These are phyloP conservation scores for Microstegium vimineum DNA, from an alignment of 176 grass and related monocot species.

Conservation along the genomic window DNA sequence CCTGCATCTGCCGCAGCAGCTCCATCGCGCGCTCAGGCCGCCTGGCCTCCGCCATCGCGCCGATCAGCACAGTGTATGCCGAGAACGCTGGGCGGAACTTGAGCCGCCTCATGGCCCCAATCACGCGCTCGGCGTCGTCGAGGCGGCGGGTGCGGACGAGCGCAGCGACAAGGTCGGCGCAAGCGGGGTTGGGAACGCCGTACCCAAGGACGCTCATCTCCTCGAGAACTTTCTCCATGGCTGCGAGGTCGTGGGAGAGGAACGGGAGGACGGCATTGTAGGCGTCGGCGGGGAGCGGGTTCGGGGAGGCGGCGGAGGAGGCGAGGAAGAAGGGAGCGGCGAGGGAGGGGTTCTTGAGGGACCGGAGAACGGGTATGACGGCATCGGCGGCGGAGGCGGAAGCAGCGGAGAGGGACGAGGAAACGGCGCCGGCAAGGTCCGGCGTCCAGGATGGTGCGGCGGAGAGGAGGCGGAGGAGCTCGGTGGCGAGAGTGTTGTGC, in stretches of 20 bases:
- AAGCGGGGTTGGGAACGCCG: slow-evolving; percentile 46
- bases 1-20: slow-evolving; percentile 89
- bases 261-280: slow-evolving; percentile 62
- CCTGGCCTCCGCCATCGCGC: slow-evolving; percentile 50
- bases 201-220: slow-evolving; percentile 85
- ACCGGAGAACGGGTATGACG: slow-evolving; percentile 51
- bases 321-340: slow-evolving; percentile 65
- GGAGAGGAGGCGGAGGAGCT: slow-evolving; percentile 50
- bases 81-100: slow-evolving; percentile 89
- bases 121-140: slow-evolving; percentile 41
- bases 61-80: slow-evolving; percentile 69
- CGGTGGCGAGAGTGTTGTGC: slow-evolving; percentile 4
- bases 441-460: slow-evolving; percentile 50
- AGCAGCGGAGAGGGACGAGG: slow-evolving; percentile 41
- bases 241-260: slow-evolving; percentile 39
- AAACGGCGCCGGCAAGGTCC: slow-evolving; percentile 43
- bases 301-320: slow-evolving; percentile 28
- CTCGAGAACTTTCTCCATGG: slow-evolving; percentile 60
- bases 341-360: slow-evolving; percentile 51
- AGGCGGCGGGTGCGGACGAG: slow-evolving; percentile 53
- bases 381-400: slow-evolving; percentile 26
- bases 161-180: slow-evolving; percentile 43
- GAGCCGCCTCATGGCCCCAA: slow-evolving; percentile 58
- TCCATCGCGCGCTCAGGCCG: slow-evolving; percentile 57
- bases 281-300: slow-evolving; percentile 46